phyloP scores from a whole-genome alignment of 1,284 basidiomycete species.

The Ceratobasidium sp. region DNA sequence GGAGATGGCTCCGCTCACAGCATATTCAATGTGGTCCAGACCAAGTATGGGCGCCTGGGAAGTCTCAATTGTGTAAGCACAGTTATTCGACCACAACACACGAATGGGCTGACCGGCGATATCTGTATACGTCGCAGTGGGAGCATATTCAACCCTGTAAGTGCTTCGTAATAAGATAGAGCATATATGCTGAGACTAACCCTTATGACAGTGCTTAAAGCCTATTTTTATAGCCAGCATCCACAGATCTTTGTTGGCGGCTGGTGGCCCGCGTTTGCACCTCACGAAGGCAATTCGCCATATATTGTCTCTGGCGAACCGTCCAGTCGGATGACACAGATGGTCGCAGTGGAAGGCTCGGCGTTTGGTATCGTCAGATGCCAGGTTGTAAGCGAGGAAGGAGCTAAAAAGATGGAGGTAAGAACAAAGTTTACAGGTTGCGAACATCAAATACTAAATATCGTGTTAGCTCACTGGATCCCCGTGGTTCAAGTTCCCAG shows the following conservation, averaged over 20 bases:
- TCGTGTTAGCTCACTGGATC: neutral
- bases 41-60: conserved; percentile 55
- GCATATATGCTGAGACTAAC: neutral
- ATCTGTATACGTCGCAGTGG: conserved; percentile 2
- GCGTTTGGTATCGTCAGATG: conserved; percentile 25
- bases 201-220: conserved; percentile 21
- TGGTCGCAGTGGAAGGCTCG: conserved; percentile 33
- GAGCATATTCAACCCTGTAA: conserved; percentile 27
- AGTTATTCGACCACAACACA: neutral
- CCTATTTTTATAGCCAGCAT: conserved; percentile 27
- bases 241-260: conserved; percentile 28
- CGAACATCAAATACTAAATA: neutral
- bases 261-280: conserved; percentile 24
- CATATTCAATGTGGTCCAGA: conserved; percentile 44
- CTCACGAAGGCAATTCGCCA: conserved; percentile 15
- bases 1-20: conserved; percentile 53
- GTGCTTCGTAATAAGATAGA: neutral
- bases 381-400: conserved; percentile 14
- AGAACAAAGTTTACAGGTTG: too few relatives aligned
- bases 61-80: conserved; percentile 53
- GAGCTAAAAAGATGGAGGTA: conserved; percentile 34
- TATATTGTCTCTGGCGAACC: conserved; percentile 29
- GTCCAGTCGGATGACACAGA: conserved; percentile 23
- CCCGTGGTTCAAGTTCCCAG: conserved; percentile 35
- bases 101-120: too few relatives aligned